Percentiles rank a stretch among this genome's conserved stretches.
Evolutionary conservation across 805 yeast genomes (phyloP).

Genomic region (Blastobotrys americana): DNA sequence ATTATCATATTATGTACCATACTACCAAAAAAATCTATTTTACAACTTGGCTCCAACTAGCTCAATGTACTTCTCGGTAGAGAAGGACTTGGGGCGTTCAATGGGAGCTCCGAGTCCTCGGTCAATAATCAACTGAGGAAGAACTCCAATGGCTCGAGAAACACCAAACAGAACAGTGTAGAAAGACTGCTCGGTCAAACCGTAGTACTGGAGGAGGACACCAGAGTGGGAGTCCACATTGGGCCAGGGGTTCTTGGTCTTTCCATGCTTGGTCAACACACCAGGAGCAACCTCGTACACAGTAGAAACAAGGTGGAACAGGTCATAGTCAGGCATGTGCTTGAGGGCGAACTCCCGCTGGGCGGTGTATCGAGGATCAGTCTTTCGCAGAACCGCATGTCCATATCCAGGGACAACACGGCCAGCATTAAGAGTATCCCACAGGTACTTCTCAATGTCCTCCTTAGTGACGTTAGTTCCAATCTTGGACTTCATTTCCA

Average conservation of each 20-base stretch:
- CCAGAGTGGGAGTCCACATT: constrained; percentile 79
- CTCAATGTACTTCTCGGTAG: constrained; percentile 34
- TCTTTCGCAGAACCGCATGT: constrained; percentile 76
- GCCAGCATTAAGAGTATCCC: constrained; percentile 64
- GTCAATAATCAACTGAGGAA: constrained; percentile 75
- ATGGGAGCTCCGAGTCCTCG: constrained; percentile 70
- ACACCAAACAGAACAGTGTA: constrained; percentile 80
- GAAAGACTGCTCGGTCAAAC: constrained; percentile 63
- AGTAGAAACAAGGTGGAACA: constrained; percentile 59
- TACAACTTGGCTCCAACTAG: constrained; percentile 14
- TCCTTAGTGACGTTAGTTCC: constrained; percentile 34
- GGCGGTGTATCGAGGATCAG: constrained; percentile 76
- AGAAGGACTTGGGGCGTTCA: constrained; percentile 66
- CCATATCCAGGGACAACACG: constrained; percentile 86
- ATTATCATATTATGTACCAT: too few relatives aligned
- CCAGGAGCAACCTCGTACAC: constrained; percentile 66
- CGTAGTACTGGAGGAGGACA: constrained; percentile 72
- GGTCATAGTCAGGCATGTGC: constrained; percentile 52
- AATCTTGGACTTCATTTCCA: constrained; percentile 44
- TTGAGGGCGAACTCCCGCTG: constrained; percentile 59
- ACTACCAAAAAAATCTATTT: not conserved
- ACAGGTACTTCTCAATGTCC: constrained; percentile 58
- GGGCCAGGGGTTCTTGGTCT: constrained; percentile 81
- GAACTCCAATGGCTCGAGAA: constrained; percentile 71
- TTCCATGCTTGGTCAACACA: constrained; percentile 70